Percentiles rank a stretch among this genome's conserved stretches.
phyloP scores from a whole-genome alignment of 2,329 filamentous ascomycete species.

The Microdochium nivale region DNA sequence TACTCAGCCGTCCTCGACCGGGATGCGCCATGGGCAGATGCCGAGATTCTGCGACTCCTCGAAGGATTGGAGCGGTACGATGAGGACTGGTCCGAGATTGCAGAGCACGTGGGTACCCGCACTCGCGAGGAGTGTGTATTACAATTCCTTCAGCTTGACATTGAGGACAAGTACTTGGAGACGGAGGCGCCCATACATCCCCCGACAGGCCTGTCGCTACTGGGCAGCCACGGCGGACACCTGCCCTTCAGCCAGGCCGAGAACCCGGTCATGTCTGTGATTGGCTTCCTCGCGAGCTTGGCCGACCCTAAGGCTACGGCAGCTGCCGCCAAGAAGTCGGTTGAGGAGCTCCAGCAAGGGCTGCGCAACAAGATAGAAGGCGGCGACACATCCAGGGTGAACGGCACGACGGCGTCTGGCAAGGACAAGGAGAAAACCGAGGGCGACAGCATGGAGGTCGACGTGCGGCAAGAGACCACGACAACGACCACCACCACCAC shows the following conservation, averaged over 20 bases:
- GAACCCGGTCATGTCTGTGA: slow-evolving; percentile 93
- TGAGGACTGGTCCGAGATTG: slow-evolving; percentile 90
- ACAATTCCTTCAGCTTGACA: slow-evolving; percentile 92
- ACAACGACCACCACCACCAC: slow-evolving; percentile 41
- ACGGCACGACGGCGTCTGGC: slow-evolving; percentile 39
- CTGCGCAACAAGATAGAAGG: slow-evolving; percentile 71
- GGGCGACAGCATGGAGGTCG: slow-evolving; percentile 55
- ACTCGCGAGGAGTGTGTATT: slow-evolving; percentile 94
- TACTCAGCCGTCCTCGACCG: slow-evolving; percentile 73
- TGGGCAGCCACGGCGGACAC: slow-evolving; percentile 67
- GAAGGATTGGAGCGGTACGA: slow-evolving; percentile 90
- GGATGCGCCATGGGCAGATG: slow-evolving; percentile 84
- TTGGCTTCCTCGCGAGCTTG: slow-evolving; percentile 86
- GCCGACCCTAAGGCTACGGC: slow-evolving; percentile 86
- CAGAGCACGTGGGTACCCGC: slow-evolving; percentile 84
- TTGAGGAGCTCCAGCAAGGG: slow-evolving; percentile 74
- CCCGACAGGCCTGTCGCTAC: slow-evolving; percentile 51
- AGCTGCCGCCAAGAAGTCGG: slow-evolving; percentile 79
- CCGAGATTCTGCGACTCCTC: slow-evolving; percentile 79
- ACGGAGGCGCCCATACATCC: slow-evolving; percentile 52
- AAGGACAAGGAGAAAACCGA: slow-evolving; percentile 43
- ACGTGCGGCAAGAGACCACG: slow-evolving; percentile 43
- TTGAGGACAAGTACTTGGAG: slow-evolving; percentile 94
- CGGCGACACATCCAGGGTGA: slow-evolving; percentile 34
- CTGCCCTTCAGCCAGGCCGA: slow-evolving; percentile 88